Evolutionary conservation across 108 stramenopile species (phyloP).

Genomic region (Pseudonitzschia multistriata): DNA sequence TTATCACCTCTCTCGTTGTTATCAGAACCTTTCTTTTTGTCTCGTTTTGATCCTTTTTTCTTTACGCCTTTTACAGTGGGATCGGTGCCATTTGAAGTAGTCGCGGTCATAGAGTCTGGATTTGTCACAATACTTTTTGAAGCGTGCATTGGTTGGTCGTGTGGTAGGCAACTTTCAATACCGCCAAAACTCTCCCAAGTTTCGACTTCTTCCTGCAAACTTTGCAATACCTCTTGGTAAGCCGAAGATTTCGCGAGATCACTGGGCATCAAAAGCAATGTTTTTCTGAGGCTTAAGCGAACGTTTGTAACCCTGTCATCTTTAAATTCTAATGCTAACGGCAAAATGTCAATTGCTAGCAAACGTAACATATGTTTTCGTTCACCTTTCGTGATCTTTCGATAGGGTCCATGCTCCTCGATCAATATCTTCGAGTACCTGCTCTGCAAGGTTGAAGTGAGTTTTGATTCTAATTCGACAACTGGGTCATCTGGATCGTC

Average conservation of each 20-base stretch:
- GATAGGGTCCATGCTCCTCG: conserved; percentile 56
- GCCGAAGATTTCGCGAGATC: conserved; percentile 48
- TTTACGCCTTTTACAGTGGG: conserved; percentile 15
- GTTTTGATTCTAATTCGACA: conserved; percentile 26
- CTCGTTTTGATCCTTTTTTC: conserved; percentile 16
- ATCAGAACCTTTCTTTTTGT: conserved; percentile 28
- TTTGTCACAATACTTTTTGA: background rate
- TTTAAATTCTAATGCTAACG: conserved; percentile 71
- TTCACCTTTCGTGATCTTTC: conserved; percentile 52
- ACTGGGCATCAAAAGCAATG: conserved; percentile 62
- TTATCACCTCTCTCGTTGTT: background rate
- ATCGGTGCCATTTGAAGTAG: background rate
- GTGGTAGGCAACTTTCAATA: conserved; percentile 13
- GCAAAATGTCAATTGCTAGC: conserved; percentile 58
- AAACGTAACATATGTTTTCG: conserved; percentile 58
- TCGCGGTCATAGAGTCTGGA: conserved; percentile 2
- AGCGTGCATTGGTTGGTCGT: conserved; percentile 17
- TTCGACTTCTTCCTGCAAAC: conserved; percentile 73
- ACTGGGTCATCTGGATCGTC: conserved; percentile 39
- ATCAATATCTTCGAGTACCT: conserved; percentile 15
- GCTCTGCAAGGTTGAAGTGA: conserved; percentile 13
- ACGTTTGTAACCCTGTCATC: conserved; percentile 81
- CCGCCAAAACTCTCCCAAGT: conserved; percentile 72
- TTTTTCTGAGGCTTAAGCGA: conserved; percentile 68
- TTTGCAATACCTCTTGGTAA: conserved; percentile 54